Percentiles rank a stretch among this genome's conserved stretches.
Evolutionary conservation across 345 rosid genomes (phyloP).

Genomic region (Citrus cavaleriei): DNA sequence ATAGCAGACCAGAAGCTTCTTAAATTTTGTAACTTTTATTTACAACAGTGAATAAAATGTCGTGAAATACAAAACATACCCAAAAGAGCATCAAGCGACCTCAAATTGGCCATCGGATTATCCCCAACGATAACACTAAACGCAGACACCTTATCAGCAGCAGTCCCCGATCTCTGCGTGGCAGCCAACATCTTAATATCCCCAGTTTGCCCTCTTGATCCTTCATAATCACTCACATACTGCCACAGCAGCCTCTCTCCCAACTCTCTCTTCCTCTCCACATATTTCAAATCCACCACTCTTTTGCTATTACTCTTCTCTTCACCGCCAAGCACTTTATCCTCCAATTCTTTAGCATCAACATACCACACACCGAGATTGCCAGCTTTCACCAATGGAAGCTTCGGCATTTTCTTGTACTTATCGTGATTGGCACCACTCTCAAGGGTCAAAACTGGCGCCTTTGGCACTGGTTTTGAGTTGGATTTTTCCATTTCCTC

Average conservation of each 20-base stretch:
- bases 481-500: conserved; percentile 1
- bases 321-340: conserved; percentile 53
- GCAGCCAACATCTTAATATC: conserved; percentile 83
- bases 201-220: conserved; percentile 63
- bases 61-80: conserved; percentile 38
- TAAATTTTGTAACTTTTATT: not conserved
- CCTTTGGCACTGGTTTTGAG: conserved; percentile 43
- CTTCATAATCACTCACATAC: conserved; percentile 59
- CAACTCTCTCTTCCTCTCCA: conserved; percentile 62
- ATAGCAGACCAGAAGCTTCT: not conserved
- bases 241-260: conserved; percentile 89
- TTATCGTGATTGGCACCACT: conserved; percentile 18
- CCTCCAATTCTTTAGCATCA: conserved; percentile 73
- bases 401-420: conserved; percentile 57
- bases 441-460: conserved; percentile 53
- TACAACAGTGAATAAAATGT: too few species aligned
- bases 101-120: conserved; percentile 85
- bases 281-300: conserved; percentile 53
- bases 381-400: conserved; percentile 73
- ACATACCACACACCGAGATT: conserved; percentile 68
- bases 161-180: conserved; percentile 95
- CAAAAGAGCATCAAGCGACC: conserved; percentile 84
- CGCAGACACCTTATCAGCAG: conserved; percentile 86
- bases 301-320: conserved; percentile 31
- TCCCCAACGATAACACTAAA: conserved; percentile 85